Evolutionary conservation across 305 asterid species (phyloP), one percentile per base, ranked within the genome.

Genomic region (Euphrasia arctica): DNA sequence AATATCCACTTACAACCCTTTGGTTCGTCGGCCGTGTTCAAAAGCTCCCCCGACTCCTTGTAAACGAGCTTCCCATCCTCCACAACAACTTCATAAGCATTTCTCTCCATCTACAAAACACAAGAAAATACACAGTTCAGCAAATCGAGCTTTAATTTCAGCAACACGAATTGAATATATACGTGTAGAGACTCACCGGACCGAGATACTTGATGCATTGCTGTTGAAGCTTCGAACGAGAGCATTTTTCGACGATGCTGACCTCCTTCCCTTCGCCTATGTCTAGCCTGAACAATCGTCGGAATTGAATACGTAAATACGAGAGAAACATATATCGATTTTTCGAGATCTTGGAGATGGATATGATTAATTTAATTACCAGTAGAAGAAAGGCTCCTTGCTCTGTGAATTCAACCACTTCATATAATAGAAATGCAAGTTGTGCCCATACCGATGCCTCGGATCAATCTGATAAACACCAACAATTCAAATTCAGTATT

Each of bases 401-500:
- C 97, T 93, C 75, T 88, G 89, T 60, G 95, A 90, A 70, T 80
- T 79, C 77, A 90, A 49, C 99, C 99, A 93, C 0, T 81, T 87
- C 80, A 67, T 69, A 65, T 93, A 93, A 65, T 93, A 90, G 80
- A 93, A 84, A 79, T 86, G 97, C 51, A 93, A 74, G 77, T 93
- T 93, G 85, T 93, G 99, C 63, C 99, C 99, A 55, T 93, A 90
- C 18, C 99, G 92, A 75, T 93, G 99, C 68, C 97, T 77, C 3
- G 99, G 99, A 72, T 93, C 99, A 70, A 93, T 93, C 99, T 93
- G 89, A 72, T 45, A 66, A 27, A 18, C 22, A 18, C 22, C 22
- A 18, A 18, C 22, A 18, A 18, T 18, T 18, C 22, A 18, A 18
- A 18, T 18, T 18, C 22, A 18, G 22, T 18, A 18, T 18, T 9